These are phyloP conservation scores for Agaricus blazei DNA, from an alignment of 768 basidiomycete species.

Conservation along the genomic window DNA sequence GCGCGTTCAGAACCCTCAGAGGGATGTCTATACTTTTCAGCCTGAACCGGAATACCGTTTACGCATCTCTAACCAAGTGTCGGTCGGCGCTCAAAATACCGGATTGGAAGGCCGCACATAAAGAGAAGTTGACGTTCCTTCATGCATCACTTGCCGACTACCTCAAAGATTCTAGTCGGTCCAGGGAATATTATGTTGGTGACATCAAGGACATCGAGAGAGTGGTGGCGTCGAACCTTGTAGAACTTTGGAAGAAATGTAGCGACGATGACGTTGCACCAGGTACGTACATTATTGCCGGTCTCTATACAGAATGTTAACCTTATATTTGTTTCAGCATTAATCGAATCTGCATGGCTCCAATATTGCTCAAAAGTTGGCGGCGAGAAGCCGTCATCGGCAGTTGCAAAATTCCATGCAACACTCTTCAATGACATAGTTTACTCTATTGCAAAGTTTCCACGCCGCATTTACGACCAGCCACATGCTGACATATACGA, in stretches of 20 bases:
- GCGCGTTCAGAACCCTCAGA: neutral
- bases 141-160: slow-evolving; percentile 34
- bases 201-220: neutral
- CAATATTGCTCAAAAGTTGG: no score
- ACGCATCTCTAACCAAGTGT: neutral
- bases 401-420: no score
- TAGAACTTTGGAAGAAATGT: neutral
- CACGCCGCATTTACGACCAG: no score
- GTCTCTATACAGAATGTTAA: no score
- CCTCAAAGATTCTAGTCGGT: neutral
- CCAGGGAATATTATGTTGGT: slow-evolving; percentile 9
- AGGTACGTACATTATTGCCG: no score
- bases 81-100: neutral
- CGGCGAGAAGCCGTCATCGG: no score
- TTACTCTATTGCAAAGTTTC: no score
- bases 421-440: no score
- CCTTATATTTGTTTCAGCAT: no score
- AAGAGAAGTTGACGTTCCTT: neutral
- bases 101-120: neutral
- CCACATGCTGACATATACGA: no score
- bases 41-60: neutral
- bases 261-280: no score
- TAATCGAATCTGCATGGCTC: no score
- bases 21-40: neutral
- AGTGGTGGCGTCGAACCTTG: neutral